phyloP scores from a whole-genome alignment of 2,329 filamentous ascomycete species.

The Fusarium nygamai region DNA sequence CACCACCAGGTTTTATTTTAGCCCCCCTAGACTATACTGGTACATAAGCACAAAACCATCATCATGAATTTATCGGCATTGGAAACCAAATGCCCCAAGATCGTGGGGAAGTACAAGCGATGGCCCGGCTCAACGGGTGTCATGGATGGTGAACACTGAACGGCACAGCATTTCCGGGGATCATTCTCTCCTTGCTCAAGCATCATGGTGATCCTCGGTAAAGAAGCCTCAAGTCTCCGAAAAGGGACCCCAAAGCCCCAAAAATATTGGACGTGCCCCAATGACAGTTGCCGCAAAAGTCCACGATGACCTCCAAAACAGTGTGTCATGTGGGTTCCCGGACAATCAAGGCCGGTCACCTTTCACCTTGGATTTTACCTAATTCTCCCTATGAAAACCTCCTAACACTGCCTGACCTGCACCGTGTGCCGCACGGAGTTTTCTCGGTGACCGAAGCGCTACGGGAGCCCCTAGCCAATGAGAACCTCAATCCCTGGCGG shows the following conservation, averaged over 20 bases:
- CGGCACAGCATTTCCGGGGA: conserved; percentile 30
- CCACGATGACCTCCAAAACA: conserved; percentile 37
- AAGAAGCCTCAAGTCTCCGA: conserved; percentile 34
- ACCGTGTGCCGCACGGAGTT: conserved; percentile 36
- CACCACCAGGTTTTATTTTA: not conserved
- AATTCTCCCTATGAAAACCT: not conserved
- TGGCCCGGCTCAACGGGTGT: conserved; percentile 24
- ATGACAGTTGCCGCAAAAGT: conserved; percentile 20
- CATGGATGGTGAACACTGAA: not conserved
- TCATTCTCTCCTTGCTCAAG: conserved; percentile 22
- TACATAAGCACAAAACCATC: not conserved
- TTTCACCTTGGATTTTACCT: conserved; percentile 14
- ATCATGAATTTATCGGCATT: not conserved
- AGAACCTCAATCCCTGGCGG: conserved; percentile 22
- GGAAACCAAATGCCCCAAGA: not conserved
- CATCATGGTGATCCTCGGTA: conserved; percentile 34
- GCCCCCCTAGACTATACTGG: not conserved
- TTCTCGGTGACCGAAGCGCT: conserved; percentile 32
- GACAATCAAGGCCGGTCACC: conserved; percentile 31
- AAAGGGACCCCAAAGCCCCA: conserved; percentile 27
- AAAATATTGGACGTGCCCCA: conserved; percentile 32
- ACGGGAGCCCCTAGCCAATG: conserved; percentile 35
- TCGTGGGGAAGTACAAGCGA: conserved; percentile 29
- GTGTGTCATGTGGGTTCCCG: conserved; percentile 29
- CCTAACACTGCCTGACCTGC: conserved; percentile 32